Evolutionary conservation across 306 rosid species (phyloP), one percentile per base, ranked within the genome.

Genomic region (Fragaria nilgerrensis): DNA sequence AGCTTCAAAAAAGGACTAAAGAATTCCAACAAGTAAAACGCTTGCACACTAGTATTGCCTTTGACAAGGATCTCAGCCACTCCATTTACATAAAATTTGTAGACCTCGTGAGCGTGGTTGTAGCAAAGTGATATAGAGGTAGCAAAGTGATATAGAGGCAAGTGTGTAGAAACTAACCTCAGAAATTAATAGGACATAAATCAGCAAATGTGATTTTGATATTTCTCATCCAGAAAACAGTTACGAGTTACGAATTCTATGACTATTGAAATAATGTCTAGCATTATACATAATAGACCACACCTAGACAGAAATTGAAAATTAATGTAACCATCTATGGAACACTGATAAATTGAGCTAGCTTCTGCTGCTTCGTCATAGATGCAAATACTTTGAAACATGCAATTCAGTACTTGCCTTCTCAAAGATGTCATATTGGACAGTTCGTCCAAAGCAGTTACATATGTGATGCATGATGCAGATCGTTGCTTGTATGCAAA

Each of bases 111-210:
- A n/a, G 78, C 82, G 64, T 79, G 84, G 83, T 88, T 90, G 84
- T 92, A 82, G 80, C 97, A 92, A 69, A 94, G 90, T 36, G 97
- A 92, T 47, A 92, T 78, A 5, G 98, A 95, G 19, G 90, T 92
- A 82, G 80, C 97, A 92, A 69, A 94, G 90, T 36, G 97, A 92
- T 47, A 92, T 78, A 5, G 98, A 95, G 19, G 90, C 93, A 75
- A 88, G 96, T 75, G 84, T 58, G 82, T 92, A 92, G 90, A 86
- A 94, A 75, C 97, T 94, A 89, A 82, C 82, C 83, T 89, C 78
- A 68, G 85, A 84, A 32, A 32, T 32, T 32, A 82, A 80, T 82
- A 74, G 39, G 69, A 75, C 65, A 66, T 36, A 77, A 5, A 85
- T 88, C 77, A 89, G 76, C 37, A 58, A 68, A 69, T 17, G 12